These are phyloP conservation scores for Lentinula boryana DNA, from an alignment of 768 basidiomycete species.

Conservation along the genomic window DNA sequence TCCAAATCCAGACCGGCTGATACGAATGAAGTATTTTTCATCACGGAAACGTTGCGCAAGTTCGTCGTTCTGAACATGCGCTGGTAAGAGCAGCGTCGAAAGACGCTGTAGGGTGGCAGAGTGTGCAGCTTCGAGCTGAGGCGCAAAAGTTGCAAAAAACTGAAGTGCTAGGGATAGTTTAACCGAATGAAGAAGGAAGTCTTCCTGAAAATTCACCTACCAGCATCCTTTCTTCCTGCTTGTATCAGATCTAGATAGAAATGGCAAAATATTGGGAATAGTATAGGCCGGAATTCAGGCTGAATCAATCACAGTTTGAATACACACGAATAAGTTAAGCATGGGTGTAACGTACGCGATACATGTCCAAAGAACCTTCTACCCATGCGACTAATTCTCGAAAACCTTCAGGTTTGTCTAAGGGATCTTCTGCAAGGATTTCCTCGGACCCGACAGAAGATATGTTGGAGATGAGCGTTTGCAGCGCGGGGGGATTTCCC, in stretches of 20 bases:
- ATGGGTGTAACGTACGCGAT: conserved; percentile 48
- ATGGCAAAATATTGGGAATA: conserved; percentile 96
- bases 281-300: conserved; percentile 90
- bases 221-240: conserved; percentile 85
- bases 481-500: conserved; percentile 68
- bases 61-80: conserved; percentile 81
- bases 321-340: conserved; percentile 2
- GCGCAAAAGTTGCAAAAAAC: conserved; percentile 70
- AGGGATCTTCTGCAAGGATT: conserved; percentile 73
- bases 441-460: conserved; percentile 80
- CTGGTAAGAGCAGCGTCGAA: conserved; percentile 71
- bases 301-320: conserved; percentile 22
- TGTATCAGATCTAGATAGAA: conserved; percentile 95
- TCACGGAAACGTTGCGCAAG: conserved; percentile 79
- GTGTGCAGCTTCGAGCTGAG: conserved; percentile 61
- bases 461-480: conserved; percentile 70
- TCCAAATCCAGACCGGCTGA: conserved; percentile 89
- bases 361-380: conserved; percentile 88
- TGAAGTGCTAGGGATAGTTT: conserved; percentile 47
- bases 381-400: conserved; percentile 85
- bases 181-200: neutral
- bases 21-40: conserved; percentile 85
- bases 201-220: conserved; percentile 34
- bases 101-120: conserved; percentile 68
- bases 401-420: conserved; percentile 82